Base-by-base conservation (phyloP, 192 early-diverging fungal genomes). In the Funneliformis mosseae region DNA sequence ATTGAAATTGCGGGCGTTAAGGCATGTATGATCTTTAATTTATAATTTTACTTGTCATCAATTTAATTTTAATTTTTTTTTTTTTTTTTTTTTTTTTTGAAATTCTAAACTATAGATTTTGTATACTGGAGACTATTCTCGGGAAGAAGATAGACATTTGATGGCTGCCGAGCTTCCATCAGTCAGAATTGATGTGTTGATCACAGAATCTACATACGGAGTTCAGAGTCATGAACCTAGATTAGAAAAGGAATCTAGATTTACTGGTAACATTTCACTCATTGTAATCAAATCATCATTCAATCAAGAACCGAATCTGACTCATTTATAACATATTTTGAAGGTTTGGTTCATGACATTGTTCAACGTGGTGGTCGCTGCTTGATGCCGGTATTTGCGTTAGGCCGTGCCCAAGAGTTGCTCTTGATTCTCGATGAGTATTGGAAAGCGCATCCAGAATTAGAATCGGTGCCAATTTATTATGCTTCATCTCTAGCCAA, bases 51-150 rank as follows among this genome's bases (percentile, higher is more conserved):
- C 3, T 78, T 55, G 55, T 7, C 61, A 5, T 41, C 14, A 7
- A 23, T 21, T 18, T 16, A 16, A 50, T 48, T 2, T 33, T 2
- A 33, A 33, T 2, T 33, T 33, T 33, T 33, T n/a, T n/a, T n/a
- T n/a, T n/a, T 48, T 12, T 11, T 6, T 10, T n/a, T n/a, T n/a
- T n/a, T 46, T 46, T 48, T 12, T 11, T 6, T 10, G 9, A 48
- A 50, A 2, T 50, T 50, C 50, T 18, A n/a, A 55, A 5, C 6
- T n/a, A 33, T 77, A 85, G 81, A 90, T 96, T 27, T 88, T 99
- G 12, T 99, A 99, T 85, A 99, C 98, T 3, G 98, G 98, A 64
- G 98, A 99, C 84, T 99, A 99, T 82, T 98, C 97, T 38, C 93
- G 97, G 59, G 98, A 99, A 86, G 98, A 99, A 85, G 98, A 99